Percentiles rank a stretch among this genome's conserved stretches.
phyloP scores from a whole-genome alignment of 2,329 filamentous ascomycete species.

The Pestalotiopsis sp. region DNA sequence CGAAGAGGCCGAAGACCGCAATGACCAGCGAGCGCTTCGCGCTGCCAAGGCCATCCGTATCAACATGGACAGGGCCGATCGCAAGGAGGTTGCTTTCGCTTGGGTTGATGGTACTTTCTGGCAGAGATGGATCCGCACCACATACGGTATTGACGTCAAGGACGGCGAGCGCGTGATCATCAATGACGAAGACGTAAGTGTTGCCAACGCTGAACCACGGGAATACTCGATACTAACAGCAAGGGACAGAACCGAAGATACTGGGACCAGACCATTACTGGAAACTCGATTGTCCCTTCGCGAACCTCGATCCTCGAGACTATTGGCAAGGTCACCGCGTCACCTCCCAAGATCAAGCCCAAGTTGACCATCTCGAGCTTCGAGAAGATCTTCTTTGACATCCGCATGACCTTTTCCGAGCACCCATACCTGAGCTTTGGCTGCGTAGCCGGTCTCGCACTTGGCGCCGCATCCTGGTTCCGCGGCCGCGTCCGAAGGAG shows the following conservation, averaged over 20 bases:
- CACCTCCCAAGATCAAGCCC: slow-evolving; percentile 70
- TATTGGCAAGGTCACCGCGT: slow-evolving; percentile 69
- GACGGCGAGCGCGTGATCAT: slow-evolving; percentile 93
- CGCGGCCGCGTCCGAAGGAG: slow-evolving; percentile 56
- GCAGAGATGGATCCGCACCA: slow-evolving; percentile 96
- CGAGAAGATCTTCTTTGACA: slow-evolving; percentile 72
- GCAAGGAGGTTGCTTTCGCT: slow-evolving; percentile 89
- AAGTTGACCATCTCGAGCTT: slow-evolving; percentile 78
- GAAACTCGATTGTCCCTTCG: slow-evolving; percentile 86
- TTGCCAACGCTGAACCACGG: not conserved
- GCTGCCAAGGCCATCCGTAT: slow-evolving; percentile 90
- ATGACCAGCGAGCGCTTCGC: slow-evolving; percentile 83
- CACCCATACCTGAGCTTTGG: slow-evolving; percentile 62
- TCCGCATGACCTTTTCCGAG: slow-evolving; percentile 59
- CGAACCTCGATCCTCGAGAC: slow-evolving; percentile 92
- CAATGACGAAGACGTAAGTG: slow-evolving; percentile 92
- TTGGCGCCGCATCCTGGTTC: slow-evolving; percentile 56
- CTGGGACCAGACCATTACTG: slow-evolving; percentile 90
- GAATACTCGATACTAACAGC: not conserved
- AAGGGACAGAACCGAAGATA: slow-evolving; percentile 77
- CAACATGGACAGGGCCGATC: slow-evolving; percentile 84
- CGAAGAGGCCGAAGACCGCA: slow-evolving; percentile 92
- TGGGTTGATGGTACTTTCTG: slow-evolving; percentile 98
- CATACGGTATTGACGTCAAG: slow-evolving; percentile 86
- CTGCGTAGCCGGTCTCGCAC: slow-evolving; percentile 58